Percentiles rank a stretch among this genome's conserved stretches.
phyloP scores from a whole-genome alignment of 805 yeast species.

The Spathaspora passalidarum region DNA sequence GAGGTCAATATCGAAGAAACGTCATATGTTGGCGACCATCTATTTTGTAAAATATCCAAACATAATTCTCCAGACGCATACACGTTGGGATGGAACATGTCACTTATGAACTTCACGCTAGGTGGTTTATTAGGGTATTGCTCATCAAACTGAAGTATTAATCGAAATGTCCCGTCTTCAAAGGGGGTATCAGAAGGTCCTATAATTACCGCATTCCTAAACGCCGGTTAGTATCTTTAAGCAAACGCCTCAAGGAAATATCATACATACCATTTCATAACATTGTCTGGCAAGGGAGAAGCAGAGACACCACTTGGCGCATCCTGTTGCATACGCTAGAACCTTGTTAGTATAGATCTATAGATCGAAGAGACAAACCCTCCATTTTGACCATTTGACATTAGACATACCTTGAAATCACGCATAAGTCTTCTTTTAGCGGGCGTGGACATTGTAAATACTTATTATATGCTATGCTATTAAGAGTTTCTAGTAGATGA shows the following conservation, averaged over 20 bases:
- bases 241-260: neutral
- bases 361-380: neutral
- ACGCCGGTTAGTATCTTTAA: neutral
- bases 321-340: constrained; percentile 89
- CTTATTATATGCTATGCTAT: neutral
- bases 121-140: constrained; percentile 98
- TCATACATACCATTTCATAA: constrained; percentile 69
- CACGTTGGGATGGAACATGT: constrained; percentile 98
- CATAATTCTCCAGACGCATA: constrained; percentile 95
- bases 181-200: constrained; percentile 98
- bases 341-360: constrained; percentile 5
- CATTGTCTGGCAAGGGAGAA: constrained; percentile 94
- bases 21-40: constrained; percentile 99
- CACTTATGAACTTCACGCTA: constrained; percentile 80
- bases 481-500: neutral
- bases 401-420: constrained; percentile 74
- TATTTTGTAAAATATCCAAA: constrained; percentile 89
- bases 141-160: constrained; percentile 86
- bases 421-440: constrained; percentile 99
- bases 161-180: constrained; percentile 94
- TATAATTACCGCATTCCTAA: constrained; percentile 86
- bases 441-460: constrained; percentile 80
- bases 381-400: neutral
- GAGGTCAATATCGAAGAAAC: constrained; percentile 94
- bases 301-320: constrained; percentile 98